A percentile compares a stretch with the other conserved stretches of the same genome.
These are phyloP conservation scores for Globisporangium uncinulatum DNA, from an alignment of 352 stramenopile genomes.

Conservation along the genomic window DNA sequence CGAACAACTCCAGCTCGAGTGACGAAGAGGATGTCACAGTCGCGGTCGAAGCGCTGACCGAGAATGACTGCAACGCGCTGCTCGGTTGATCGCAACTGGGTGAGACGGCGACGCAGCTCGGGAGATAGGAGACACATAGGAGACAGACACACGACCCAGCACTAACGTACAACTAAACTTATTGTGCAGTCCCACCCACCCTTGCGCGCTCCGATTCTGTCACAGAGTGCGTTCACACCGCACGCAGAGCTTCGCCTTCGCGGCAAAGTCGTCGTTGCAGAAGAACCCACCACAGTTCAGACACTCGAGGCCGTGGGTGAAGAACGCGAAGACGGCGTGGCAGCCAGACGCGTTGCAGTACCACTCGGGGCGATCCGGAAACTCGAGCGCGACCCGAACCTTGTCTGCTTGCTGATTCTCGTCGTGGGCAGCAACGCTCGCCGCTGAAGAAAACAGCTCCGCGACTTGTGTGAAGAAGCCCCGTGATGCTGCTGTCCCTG, in stretches of 20 bases:
- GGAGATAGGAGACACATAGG: slow-evolving; percentile 1
- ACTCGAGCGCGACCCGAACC: slow-evolving; percentile 25
- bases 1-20: slow-evolving; percentile 7
- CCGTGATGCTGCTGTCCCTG: not conserved
- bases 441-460: slow-evolving; percentile 2
- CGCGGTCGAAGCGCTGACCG: slow-evolving; percentile 11
- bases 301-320: slow-evolving; percentile 48
- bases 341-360: slow-evolving; percentile 65
- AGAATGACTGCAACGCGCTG: slow-evolving; percentile 1
- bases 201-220: not conserved
- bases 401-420: slow-evolving; percentile 1
- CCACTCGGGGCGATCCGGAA: slow-evolving; percentile 59
- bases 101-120: not conserved
- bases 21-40: slow-evolving; percentile 5
- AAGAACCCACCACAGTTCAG: slow-evolving; percentile 44
- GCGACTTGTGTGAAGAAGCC: not conserved
- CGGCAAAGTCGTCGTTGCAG: slow-evolving; percentile 44
- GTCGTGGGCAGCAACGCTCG: not conserved
- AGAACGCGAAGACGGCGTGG: slow-evolving; percentile 64
- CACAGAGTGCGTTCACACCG: slow-evolving; percentile 8
- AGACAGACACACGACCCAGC: not conserved
- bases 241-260: slow-evolving; percentile 28
- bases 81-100: not conserved
- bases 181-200: slow-evolving; percentile 1
- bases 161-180: slow-evolving; percentile 16